A percentile compares a stretch with the other conserved stretches of the same genome.
These are phyloP conservation scores for Phanerochaete carnosa DNA, from an alignment of 768 basidiomycete genomes.

Conservation along the genomic window DNA sequence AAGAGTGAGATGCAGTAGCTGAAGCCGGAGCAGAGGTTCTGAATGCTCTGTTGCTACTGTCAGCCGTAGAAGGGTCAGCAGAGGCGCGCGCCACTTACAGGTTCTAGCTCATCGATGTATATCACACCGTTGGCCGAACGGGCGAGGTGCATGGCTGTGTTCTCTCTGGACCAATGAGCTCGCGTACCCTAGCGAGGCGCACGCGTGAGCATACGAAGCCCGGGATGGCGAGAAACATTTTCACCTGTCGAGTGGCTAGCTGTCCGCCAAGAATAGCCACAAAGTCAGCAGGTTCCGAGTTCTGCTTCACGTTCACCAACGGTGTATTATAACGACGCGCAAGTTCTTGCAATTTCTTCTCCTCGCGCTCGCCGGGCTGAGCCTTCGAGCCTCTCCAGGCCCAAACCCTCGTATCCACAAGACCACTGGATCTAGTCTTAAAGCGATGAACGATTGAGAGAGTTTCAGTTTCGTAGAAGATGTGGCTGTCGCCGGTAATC, in stretches of 20 bases:
- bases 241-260: slow-evolving; percentile 73
- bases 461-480: slow-evolving; percentile 76
- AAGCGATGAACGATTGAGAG: slow-evolving; percentile 66
- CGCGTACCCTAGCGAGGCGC: slow-evolving; percentile 63
- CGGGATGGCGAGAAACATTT: slow-evolving; percentile 8
- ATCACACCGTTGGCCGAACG: slow-evolving; percentile 48
- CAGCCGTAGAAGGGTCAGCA: slow-evolving; percentile 3
- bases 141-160: slow-evolving; percentile 79
- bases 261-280: slow-evolving; percentile 64
- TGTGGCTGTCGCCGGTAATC: slow-evolving; percentile 40
- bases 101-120: slow-evolving; percentile 68
- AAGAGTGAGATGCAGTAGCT: slow-evolving; percentile 76
- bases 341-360: slow-evolving; percentile 64
- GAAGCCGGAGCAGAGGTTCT: slow-evolving; percentile 80
- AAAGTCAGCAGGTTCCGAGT: slow-evolving; percentile 60
- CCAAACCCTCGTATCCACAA: slow-evolving; percentile 73
- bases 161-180: slow-evolving; percentile 73
- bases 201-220: no score
- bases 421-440: slow-evolving; percentile 60
- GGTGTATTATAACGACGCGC: slow-evolving; percentile 70
- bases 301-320: slow-evolving; percentile 53
- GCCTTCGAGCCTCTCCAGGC: slow-evolving; percentile 67
- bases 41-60: slow-evolving; percentile 40
- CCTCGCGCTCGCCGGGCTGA: slow-evolving; percentile 54
- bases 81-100: slow-evolving; percentile 41